Conservation (phyloP, 2,329 filamentous ascomycete species). For the Trichoderma polysporum region DNA sequence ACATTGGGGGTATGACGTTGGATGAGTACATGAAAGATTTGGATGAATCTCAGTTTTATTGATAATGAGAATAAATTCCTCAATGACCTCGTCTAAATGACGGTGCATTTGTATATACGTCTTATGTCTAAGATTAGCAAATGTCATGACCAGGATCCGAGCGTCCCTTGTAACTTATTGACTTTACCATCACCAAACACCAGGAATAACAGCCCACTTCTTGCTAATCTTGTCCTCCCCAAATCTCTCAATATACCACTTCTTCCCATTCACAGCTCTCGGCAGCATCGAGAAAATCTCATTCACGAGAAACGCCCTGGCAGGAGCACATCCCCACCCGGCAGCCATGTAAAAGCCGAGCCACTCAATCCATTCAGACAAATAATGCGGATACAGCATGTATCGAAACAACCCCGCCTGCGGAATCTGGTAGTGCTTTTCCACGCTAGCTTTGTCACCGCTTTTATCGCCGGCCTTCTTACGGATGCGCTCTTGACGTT, state of each 20-base stretch:
- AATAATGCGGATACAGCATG: slow-evolving; percentile 87
- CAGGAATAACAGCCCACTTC: slow-evolving; percentile 69
- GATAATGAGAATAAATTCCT: neutral
- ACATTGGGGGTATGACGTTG: neutral
- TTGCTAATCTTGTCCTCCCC: slow-evolving; percentile 75
- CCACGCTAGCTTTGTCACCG: slow-evolving; percentile 36
- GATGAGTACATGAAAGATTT: neutral
- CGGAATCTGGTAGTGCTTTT: slow-evolving; percentile 87
- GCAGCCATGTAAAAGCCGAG: slow-evolving; percentile 78
- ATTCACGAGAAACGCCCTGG: slow-evolving; percentile 79
- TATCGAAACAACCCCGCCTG: slow-evolving; percentile 78
- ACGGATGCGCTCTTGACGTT: slow-evolving; percentile 47
- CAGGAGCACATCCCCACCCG: slow-evolving; percentile 67
- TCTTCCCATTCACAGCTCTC: slow-evolving; percentile 73
- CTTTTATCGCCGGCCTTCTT: slow-evolving; percentile 35
- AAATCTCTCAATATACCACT: slow-evolving; percentile 88
- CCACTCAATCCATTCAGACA: slow-evolving; percentile 98
- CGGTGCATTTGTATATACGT: neutral
- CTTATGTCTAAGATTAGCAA: neutral
- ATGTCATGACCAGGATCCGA: neutral
- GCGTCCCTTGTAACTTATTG: neutral
- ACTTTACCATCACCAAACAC: slow-evolving; percentile 41
- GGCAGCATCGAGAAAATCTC: slow-evolving; percentile 90
- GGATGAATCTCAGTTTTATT: neutral
- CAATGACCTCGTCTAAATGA: neutral